Base-by-base conservation (phyloP, 371 early-diverging fungal species). In the Apophysomyces ossiformis region DNA sequence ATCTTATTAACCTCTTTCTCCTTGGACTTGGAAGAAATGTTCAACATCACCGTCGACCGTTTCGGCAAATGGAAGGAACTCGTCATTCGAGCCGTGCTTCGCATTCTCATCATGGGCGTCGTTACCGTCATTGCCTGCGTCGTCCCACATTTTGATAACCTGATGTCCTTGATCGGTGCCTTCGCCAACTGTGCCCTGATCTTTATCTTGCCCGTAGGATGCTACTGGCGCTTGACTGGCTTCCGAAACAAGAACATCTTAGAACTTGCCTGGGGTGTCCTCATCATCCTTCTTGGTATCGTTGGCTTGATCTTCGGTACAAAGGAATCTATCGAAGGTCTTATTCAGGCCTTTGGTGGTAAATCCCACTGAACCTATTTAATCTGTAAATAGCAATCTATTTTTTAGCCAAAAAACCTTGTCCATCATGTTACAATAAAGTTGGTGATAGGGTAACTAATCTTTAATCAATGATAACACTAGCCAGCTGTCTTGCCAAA, bases 91-190 rank as follows among this genome's bases (percentile, higher is more conserved):
- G 80, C 84, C 7, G 36, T 74, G 16, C 70, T 91, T 57, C 87
- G 94, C 37, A 81, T 85, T 4, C 58, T 72, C 12, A 74, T 88
- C 46, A 73, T 86, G 69, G 70, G 74, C 15, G 43, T 84, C 37
- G 69, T 89, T 57, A 82, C 81, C 6, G 78, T 86, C 5, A 73
- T 90, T 65, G 93, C 93, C 0, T 75, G 92, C 64, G 74, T 84
- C 58, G 83, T 96, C 8, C 92, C 95, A 12, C 89, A 86, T 75
- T 94, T 96, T 76, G 88, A 87, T 57, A 86, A 89, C 69, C 81
- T 94, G 59, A 92, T 95, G 91, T 86, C 92, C 12, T 77, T 96
- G 21, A 70, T 96, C 38, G 96, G 96, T 36, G 90, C 94, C 1
- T 72, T 95, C 50, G 85, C 90, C 38, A 92, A 89, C 56, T 91